Base-by-base conservation (phyloP, 106 monocot genomes). In the Hemerocallis citrina region DNA sequence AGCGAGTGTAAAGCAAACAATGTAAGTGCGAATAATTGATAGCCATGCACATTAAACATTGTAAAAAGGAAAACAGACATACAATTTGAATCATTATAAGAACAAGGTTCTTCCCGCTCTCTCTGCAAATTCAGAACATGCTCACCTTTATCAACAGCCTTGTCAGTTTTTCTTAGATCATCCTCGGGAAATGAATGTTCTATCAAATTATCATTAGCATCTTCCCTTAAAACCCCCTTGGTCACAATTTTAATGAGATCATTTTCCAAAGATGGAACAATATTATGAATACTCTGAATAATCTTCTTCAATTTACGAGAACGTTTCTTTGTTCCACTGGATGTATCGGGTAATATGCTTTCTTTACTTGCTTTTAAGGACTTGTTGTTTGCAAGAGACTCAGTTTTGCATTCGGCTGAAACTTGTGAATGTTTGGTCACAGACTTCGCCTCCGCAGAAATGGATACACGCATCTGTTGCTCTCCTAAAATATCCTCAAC, bases 101-200 rank as follows among this genome's bases (percentile, higher is more conserved):
- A n/a, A 28, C 24, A 25, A 8, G 28, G n/a, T 9, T 5, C 39
- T 49, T 75, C 49, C 1, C 39, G 56, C 4, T 38, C 70, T 62
- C 61, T 30, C 14, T 42, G 61, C 1, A 15, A 43, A 50, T 58
- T 66, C 43, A 71, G 27, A 64, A 44, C 50, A 50, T 22, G 44
- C 16, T 0, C 5, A 54, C 62, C 49, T 12, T 17, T 8, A 46
- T 62, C 40, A 3, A 27, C 24, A 57, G 28, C 21, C 47, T 55
- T 76, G 43, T 68, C 55, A 24, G 14, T 61, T 61, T 63, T 50
- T 34, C 59, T 65, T 57, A 61, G 55, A 45, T 68, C 72, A 42
- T 63, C 31, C 47, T 74, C 41, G 30, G 49, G 43, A 68, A 61
- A 56, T 42, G 68, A 74, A 85, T 73, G 20, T 52, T 75, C 61